Evolutionary conservation across 2,329 filamentous ascomycete genomes (phyloP).

Genomic region (Ceratocystiopsis sp.): DNA sequence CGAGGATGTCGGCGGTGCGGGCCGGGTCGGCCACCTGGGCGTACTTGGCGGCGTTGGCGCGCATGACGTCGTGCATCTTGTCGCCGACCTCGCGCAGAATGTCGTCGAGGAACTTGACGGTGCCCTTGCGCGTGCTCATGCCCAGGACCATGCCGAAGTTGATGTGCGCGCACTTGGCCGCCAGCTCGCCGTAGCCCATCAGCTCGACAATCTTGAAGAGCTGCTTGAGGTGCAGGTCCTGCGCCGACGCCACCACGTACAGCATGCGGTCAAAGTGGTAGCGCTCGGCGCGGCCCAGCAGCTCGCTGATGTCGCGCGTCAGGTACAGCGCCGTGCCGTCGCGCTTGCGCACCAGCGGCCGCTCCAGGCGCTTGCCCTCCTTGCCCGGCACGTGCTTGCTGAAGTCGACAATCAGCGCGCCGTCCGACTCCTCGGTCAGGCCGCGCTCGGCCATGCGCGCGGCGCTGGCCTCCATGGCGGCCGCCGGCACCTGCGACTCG

Average conservation of each 20-base stretch:
- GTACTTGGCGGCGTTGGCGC: constrained; percentile 79
- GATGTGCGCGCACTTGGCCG: constrained; percentile 52
- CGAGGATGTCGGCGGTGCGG: constrained; percentile 68
- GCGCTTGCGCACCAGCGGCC: constrained; percentile 53
- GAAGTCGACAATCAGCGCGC: constrained; percentile 58
- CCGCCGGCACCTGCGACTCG: constrained; percentile 54
- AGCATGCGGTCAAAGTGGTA: constrained; percentile 65
- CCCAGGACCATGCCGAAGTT: constrained; percentile 59
- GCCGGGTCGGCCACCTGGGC: constrained; percentile 71
- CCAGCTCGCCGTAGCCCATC: constrained; percentile 50
- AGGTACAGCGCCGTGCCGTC: constrained; percentile 64
- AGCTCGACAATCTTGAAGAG: constrained; percentile 63
- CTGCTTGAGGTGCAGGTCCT: constrained; percentile 57
- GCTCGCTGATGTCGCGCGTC: constrained; percentile 61
- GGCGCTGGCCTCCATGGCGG: constrained; percentile 47
- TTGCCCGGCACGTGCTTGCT: constrained; percentile 48
- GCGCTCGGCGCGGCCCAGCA: constrained; percentile 45
- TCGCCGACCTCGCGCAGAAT: constrained; percentile 69
- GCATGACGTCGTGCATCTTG: constrained; percentile 97
- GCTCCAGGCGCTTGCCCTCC: constrained; percentile 51
- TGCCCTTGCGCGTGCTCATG: constrained; percentile 55
- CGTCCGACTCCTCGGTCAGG: constrained; percentile 53
- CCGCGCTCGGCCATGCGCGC: constrained; percentile 44
- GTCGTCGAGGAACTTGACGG: constrained; percentile 57
- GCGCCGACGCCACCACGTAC: constrained; percentile 57